phyloP scores from a whole-genome alignment of 306 rosid genomes.

The Spatholobus suberectus region DNA sequence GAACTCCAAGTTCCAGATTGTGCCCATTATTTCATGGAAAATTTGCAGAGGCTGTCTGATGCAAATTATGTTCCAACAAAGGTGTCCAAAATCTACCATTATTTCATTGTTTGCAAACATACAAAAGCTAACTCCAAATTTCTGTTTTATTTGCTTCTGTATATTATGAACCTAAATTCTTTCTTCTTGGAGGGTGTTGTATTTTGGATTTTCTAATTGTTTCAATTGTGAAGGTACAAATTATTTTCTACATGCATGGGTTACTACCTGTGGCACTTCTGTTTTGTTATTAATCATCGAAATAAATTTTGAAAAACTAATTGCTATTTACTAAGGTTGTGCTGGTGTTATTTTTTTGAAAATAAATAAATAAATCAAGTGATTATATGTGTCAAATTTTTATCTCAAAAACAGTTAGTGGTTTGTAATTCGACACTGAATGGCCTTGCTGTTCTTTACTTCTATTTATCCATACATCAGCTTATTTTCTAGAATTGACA shows the following conservation, averaged over 20 bases:
- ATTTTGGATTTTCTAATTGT: conserved; percentile 7
- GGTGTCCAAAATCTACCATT: conserved; percentile 52
- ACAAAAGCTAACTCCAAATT: neutral
- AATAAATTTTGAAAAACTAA: neutral
- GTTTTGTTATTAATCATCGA: neutral
- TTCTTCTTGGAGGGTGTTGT: conserved; percentile 1
- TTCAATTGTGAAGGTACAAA: neutral
- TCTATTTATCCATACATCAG: neutral
- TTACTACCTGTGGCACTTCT: neutral
- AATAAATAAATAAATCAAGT: neutral
- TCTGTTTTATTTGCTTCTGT: conserved; percentile 9
- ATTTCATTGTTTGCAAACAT: neutral
- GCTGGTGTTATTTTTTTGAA: neutral
- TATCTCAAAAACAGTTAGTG: neutral
- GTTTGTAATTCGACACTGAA: neutral
- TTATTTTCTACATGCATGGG: neutral
- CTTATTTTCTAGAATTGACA: neutral
- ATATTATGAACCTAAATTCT: conserved; percentile 1
- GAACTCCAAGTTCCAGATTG: conserved; percentile 99
- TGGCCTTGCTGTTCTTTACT: neutral
- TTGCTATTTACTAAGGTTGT: conserved; percentile 6
- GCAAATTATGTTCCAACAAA: conserved; percentile 88
- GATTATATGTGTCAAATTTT: neutral
- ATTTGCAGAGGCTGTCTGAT: conserved; percentile 84
- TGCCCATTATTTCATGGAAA: conserved; percentile 91